Evolutionary conservation across 306 rosid genomes (phyloP).

Genomic region (Herpetospermum pedunculosum): DNA sequence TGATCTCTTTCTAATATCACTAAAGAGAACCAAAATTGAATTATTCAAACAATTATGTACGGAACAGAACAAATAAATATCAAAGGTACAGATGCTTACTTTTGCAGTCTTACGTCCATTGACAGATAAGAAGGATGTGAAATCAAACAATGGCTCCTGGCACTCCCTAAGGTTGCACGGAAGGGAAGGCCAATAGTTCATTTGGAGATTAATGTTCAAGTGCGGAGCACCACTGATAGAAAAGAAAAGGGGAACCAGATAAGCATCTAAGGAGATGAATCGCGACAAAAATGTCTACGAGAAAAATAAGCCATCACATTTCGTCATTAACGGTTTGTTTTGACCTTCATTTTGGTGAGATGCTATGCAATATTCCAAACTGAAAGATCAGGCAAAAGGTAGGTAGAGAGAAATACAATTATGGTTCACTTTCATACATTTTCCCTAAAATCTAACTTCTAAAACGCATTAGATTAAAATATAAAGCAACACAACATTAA

Average conservation of each 20-base stretch:
- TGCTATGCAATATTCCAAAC: neutral
- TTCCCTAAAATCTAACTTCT: neutral
- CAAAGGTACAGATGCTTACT: slow-evolving; percentile 31
- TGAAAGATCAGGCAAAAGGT: neutral
- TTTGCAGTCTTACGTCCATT: slow-evolving; percentile 77
- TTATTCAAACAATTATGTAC: neutral
- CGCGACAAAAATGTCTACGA: neutral
- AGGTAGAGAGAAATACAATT: neutral
- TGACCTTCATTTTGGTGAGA: neutral
- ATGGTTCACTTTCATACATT: neutral
- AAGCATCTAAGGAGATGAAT: neutral
- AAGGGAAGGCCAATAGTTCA: slow-evolving; percentile 97
- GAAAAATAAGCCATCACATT: neutral
- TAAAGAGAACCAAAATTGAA: neutral
- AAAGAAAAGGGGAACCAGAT: slow-evolving; percentile 12
- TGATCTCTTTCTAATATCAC: neutral
- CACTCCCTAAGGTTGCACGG: slow-evolving; percentile 84
- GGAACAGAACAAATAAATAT: neutral
- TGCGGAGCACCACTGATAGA: slow-evolving; percentile 87
- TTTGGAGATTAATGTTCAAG: slow-evolving; percentile 80
- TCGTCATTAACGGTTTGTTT: neutral
- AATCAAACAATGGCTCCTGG: slow-evolving; percentile 84
- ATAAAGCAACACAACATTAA: neutral
- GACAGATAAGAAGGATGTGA: slow-evolving; percentile 41
- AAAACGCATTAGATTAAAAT: neutral